Evolutionary conservation across 1,139 yeast genomes (phyloP), one percentile per base, ranked within the genome.

Genomic region (Lodderomyces pseudojiufengensis): DNA sequence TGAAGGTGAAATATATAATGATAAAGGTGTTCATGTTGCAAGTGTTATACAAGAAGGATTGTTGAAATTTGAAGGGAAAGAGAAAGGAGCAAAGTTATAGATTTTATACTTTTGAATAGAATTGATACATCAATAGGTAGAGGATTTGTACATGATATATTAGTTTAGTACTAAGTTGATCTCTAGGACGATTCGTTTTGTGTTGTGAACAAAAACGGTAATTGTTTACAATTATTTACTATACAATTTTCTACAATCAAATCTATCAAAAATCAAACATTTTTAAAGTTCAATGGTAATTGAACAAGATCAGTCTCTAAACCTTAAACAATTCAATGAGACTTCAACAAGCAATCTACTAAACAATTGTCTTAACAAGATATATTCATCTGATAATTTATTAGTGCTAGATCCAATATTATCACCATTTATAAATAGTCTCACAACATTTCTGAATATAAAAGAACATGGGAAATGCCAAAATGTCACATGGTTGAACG

Each of bases 41-140:
- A 72, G 83, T 0, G 66, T 81, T 4, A 54, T 79, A 8, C 94
- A 84, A 55, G 90, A 84, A 55, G 90, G 85, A 0, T 61, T 78
- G 42, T 72, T 63, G 7, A 47, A 47, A 33, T 51, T 62, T 27
- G 44, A 43, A 29, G 49, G 51, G 12, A 36, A 25, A 22, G 42
- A 41, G 32, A 32, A 32, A 15, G 37, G 35, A 26, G 44, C 46
- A 18, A 42, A 41, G 24, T 34, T 42, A 15, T 42, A 39, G 32
- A 13, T 12, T 12, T 24, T n/a, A n/a, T n/a, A n/a, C n/a, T n/a
- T n/a, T n/a, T n/a, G n/a, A n/a, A n/a, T n/a, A n/a, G n/a, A n/a
- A n/a, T n/a, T n/a, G n/a, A n/a, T n/a, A n/a, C n/a, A n/a, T n/a
- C n/a, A n/a, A n/a, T n/a, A n/a, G n/a, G n/a, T n/a, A n/a, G n/a